Conservation (phyloP, 805 yeast species). For the Wickerhamiella allomyrinae region DNA sequence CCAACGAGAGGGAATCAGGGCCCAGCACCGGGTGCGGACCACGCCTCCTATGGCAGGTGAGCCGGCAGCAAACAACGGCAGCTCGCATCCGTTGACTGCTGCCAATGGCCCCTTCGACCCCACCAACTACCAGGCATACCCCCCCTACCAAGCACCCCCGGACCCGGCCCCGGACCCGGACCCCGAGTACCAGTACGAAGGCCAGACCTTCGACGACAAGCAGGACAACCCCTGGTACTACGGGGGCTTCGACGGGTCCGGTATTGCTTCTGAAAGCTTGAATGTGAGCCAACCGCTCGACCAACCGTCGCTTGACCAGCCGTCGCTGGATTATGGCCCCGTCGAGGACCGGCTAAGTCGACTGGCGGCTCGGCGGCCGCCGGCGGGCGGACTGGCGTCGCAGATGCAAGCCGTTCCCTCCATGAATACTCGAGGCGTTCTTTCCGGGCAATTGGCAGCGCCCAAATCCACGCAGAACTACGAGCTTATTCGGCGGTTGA, state of each 20-base stretch:
- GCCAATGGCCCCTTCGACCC: not conserved
- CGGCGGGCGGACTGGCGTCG: not conserved
- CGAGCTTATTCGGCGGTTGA: constrained; percentile 1
- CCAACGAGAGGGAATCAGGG: not conserved
- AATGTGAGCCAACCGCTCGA: not conserved
- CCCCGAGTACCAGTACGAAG: not conserved
- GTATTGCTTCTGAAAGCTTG: not conserved
- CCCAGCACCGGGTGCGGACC: not conserved
- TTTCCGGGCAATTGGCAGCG: not conserved
- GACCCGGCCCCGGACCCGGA: not conserved
- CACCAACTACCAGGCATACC: not conserved
- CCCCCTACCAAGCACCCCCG: not conserved
- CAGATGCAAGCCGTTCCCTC: not conserved
- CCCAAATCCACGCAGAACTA: not conserved
- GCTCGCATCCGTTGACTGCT: not conserved
- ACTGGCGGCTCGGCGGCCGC: not conserved
- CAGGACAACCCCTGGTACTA: not conserved
- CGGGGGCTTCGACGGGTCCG: not conserved
- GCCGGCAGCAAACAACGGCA: not conserved
- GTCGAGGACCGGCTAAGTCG: not conserved
- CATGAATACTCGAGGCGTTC: not conserved
- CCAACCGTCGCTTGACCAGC: not conserved
- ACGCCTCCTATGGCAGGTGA: not conserved
- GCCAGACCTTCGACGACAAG: not conserved
- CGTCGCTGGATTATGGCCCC: too few relatives aligned